Conservation (phyloP, 257 asterid species). For the Misopates orontium region DNA sequence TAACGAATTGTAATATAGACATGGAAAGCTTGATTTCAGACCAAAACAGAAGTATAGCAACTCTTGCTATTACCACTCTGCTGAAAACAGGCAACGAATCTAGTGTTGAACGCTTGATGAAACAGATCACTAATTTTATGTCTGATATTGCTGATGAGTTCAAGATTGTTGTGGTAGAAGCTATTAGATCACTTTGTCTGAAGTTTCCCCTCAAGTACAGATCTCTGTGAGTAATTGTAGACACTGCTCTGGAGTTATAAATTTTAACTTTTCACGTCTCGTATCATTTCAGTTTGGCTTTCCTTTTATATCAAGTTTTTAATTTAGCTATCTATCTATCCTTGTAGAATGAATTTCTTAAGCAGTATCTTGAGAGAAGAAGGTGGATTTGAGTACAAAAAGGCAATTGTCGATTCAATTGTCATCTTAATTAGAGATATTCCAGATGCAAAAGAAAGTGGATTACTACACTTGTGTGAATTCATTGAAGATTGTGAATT, state of each 20-base stretch:
- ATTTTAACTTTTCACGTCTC: conserved; percentile 15
- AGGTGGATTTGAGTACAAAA: conserved; percentile 94
- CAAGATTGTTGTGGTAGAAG: conserved; percentile 96
- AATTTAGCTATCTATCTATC: conserved; percentile 16
- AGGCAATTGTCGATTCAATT: conserved; percentile 93
- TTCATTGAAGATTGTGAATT: conserved; percentile 97
- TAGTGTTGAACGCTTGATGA: conserved; percentile 91
- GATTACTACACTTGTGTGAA: conserved; percentile 90
- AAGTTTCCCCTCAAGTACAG: conserved; percentile 92
- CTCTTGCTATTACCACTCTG: conserved; percentile 90
- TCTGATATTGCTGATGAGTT: conserved; percentile 97
- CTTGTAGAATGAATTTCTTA: conserved; percentile 82
- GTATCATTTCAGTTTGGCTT: conserved; percentile 16
- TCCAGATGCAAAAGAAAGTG: conserved; percentile 96
- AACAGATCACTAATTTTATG: conserved; percentile 92
- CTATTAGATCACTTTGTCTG: conserved; percentile 88
- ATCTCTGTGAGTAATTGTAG: conserved; percentile 69
- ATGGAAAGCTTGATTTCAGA: conserved; percentile 97
- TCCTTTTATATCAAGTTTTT: not conserved
- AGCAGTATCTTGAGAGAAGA: conserved; percentile 96
- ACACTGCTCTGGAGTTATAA: conserved; percentile 23
- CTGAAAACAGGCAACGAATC: conserved; percentile 96
- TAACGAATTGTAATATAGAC: conserved; percentile 89
- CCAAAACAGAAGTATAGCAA: conserved; percentile 91
- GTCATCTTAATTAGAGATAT: conserved; percentile 93